Evolutionary conservation across 345 rosid genomes (phyloP).

Genomic region (Euclidium syriacum): DNA sequence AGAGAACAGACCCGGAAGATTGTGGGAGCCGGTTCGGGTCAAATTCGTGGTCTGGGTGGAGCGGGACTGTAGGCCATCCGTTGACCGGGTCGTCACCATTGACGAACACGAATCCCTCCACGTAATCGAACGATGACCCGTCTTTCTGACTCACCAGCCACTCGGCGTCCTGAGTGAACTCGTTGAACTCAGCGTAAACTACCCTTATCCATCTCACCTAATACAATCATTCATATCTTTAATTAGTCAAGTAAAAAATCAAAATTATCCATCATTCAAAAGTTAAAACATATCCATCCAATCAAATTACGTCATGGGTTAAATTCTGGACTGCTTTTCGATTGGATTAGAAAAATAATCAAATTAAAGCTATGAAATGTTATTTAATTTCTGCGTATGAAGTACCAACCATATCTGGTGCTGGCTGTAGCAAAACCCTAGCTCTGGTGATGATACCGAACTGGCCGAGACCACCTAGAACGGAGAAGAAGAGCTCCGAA

Average conservation of each 20-base stretch:
- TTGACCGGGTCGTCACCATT: slow-evolving; percentile 75
- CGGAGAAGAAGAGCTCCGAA: slow-evolving; percentile 63
- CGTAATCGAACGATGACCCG: slow-evolving; percentile 66
- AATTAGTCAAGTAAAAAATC: background rate
- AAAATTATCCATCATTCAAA: background rate
- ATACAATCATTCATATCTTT: slow-evolving; percentile 11
- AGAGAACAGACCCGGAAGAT: slow-evolving; percentile 65
- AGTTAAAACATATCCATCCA: no score
- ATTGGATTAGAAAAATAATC: background rate
- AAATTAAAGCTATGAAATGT: background rate
- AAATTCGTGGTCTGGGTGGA: slow-evolving; percentile 38
- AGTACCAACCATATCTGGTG: slow-evolving; percentile 69
- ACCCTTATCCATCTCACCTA: slow-evolving; percentile 96
- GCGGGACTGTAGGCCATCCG: slow-evolving; percentile 79
- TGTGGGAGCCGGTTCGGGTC: slow-evolving; percentile 43
- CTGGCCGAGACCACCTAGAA: slow-evolving; percentile 88
- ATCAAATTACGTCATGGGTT: no score
- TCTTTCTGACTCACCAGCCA: slow-evolving; percentile 54
- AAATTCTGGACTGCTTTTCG: background rate
- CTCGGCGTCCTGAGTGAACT: slow-evolving; percentile 73
- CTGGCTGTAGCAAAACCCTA: slow-evolving; percentile 56
- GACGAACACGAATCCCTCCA: slow-evolving; percentile 86
- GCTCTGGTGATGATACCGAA: slow-evolving; percentile 92
- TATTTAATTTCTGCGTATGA: background rate
- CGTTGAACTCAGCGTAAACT: slow-evolving; percentile 67